Percentiles rank a stretch among this genome's conserved stretches.
Evolutionary conservation across 2,329 filamentous ascomycete genomes (phyloP).

Genomic region (Intubia oerlemansii): DNA sequence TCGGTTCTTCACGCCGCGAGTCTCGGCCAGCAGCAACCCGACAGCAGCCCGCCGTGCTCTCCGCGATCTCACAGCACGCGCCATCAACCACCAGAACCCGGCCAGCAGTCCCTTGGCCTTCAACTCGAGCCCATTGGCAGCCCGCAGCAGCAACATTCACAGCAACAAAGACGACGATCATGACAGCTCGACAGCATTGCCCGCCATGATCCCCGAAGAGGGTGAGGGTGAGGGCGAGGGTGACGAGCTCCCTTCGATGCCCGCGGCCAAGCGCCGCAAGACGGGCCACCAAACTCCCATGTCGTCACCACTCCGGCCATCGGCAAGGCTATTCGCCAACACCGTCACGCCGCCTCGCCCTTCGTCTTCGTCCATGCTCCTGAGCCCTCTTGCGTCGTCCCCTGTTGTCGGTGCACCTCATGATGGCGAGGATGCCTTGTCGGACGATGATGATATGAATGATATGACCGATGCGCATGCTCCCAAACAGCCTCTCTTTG

Average conservation of each 20-base stretch:
- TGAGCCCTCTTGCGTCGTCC: constrained; percentile 19
- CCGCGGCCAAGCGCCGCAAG: constrained; percentile 18
- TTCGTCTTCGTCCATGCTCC: constrained; percentile 9
- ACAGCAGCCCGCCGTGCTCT: constrained; percentile 19
- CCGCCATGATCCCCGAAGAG: no score
- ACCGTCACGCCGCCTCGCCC: constrained; percentile 2
- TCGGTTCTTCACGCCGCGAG: constrained; percentile 29
- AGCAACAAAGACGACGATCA: constrained; percentile 9
- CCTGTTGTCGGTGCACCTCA: constrained; percentile 9
- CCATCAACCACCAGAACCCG: constrained; percentile 19
- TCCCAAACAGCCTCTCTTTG: no score
- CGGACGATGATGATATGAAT: constrained; percentile 13
- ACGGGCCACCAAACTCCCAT: constrained; percentile 17
- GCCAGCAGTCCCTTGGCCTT: no score
- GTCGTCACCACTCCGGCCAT: constrained; percentile 15
- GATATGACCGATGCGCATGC: no score
- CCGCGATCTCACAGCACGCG: constrained; percentile 18
- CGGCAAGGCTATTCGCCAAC: constrained; percentile 3
- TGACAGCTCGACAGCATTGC: no score
- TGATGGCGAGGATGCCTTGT: constrained; percentile 11
- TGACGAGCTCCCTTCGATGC: no score
- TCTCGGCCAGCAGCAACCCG: constrained; percentile 14
- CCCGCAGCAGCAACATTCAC: constrained; percentile 5
- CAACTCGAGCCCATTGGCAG: constrained; percentile 18
- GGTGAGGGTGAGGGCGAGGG: no score